A percentile compares a stretch with the other conserved stretches of the same genome.
These are phyloP conservation scores for Kwoniella bestiolae DNA, from an alignment of 768 basidiomycete species.

Conservation along the genomic window DNA sequence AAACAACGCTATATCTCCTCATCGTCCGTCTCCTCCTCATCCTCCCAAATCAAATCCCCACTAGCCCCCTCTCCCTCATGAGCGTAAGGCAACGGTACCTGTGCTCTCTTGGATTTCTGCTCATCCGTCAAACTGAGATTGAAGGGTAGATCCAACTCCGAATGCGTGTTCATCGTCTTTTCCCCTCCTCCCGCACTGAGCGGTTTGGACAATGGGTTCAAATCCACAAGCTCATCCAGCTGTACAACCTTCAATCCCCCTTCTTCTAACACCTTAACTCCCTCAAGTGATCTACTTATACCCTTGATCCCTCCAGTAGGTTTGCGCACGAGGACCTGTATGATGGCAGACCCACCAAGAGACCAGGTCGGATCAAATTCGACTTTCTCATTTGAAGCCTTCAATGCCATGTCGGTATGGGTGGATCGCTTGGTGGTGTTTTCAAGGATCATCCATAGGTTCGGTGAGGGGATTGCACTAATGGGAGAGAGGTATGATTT, in stretches of 20 bases:
- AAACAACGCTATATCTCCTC: slow-evolving; percentile 34
- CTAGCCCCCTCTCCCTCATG: slow-evolving; percentile 69
- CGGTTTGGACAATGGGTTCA: slow-evolving; percentile 31
- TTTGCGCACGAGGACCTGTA: slow-evolving; percentile 63
- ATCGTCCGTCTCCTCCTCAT: slow-evolving; percentile 45
- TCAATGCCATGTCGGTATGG: slow-evolving; percentile 59
- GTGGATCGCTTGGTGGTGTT: slow-evolving; percentile 66
- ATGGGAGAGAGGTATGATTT: slow-evolving; percentile 73
- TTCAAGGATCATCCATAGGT: slow-evolving; percentile 81
- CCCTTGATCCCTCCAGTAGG: slow-evolving; percentile 52
- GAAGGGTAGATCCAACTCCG: slow-evolving; percentile 76
- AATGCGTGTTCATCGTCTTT: slow-evolving; percentile 59
- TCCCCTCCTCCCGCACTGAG: slow-evolving; percentile 19
- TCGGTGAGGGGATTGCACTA: slow-evolving; percentile 67
- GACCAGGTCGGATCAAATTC: slow-evolving; percentile 52
- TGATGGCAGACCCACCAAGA: slow-evolving; percentile 63
- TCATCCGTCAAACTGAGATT: slow-evolving; percentile 81
- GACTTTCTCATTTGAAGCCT: slow-evolving; percentile 18
- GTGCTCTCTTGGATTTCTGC: slow-evolving; percentile 76
- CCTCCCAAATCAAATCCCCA: slow-evolving; percentile 43
- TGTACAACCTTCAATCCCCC: slow-evolving; percentile 11
- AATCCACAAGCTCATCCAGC: slow-evolving; percentile 13
- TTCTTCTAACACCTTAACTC: neutral
- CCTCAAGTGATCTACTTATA: slow-evolving; percentile 50
- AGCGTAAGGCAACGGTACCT: slow-evolving; percentile 86